Evolutionary conservation across 805 yeast genomes (phyloP).

Genomic region (Candida silvatica): DNA sequence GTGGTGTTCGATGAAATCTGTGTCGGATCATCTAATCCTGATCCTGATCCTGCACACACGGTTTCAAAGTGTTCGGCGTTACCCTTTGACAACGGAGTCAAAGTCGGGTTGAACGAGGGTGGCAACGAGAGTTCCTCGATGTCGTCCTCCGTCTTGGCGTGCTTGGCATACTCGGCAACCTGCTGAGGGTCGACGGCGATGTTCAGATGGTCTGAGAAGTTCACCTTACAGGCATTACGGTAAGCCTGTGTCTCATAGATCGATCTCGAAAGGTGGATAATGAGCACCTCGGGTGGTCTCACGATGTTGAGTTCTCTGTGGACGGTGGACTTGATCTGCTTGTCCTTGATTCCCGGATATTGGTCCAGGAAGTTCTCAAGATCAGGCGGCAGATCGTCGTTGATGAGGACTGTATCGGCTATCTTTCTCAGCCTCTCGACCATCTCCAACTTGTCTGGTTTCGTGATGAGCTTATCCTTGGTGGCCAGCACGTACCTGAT

Average conservation of each 20-base stretch:
- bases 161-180: slow-evolving; percentile 11
- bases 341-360: slow-evolving; percentile 24
- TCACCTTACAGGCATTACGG: slow-evolving; percentile 68
- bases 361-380: slow-evolving; percentile 37
- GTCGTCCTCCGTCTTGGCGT: slow-evolving; percentile 14
- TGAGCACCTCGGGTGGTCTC: slow-evolving; percentile 61
- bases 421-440: slow-evolving; percentile 26
- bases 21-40: neutral
- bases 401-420: slow-evolving; percentile 37
- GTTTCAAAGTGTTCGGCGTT: slow-evolving; percentile 11
- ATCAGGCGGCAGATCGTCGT: slow-evolving; percentile 54
- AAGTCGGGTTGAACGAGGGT: slow-evolving; percentile 4
- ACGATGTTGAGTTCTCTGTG: slow-evolving; percentile 54
- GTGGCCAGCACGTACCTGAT: slow-evolving; percentile 29
- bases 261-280: slow-evolving; percentile 83
- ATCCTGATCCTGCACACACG: neutral
- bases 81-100: neutral
- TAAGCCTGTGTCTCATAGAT: slow-evolving; percentile 55
- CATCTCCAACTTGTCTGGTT: slow-evolving; percentile 16
- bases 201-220: slow-evolving; percentile 47
- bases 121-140: slow-evolving; percentile 6
- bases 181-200: slow-evolving; percentile 28
- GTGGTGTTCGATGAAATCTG: no score
- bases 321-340: slow-evolving; percentile 50
- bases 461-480: slow-evolving; percentile 5